Evolutionary conservation across 1,284 basidiomycete genomes (phyloP).

Genomic region (Rhodotorula sp.): DNA sequence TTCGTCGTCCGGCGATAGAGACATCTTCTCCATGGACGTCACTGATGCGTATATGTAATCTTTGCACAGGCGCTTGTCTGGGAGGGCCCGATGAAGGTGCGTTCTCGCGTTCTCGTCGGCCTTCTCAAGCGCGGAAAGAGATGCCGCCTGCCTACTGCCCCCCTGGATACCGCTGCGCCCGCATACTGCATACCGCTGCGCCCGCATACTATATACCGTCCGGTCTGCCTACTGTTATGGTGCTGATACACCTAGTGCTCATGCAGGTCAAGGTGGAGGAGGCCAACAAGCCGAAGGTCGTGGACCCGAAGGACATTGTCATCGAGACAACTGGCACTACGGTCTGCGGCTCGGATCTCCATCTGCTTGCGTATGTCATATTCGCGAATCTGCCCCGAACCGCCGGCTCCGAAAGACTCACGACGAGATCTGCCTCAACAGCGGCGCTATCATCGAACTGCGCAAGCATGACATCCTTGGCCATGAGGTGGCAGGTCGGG

Average conservation of each 20-base stretch:
- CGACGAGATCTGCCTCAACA: not conserved
- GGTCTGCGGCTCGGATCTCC: conserved; percentile 58
- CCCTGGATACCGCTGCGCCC: too few species aligned
- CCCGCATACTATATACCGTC: too few species aligned
- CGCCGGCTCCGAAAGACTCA: not conserved
- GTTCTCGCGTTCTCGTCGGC: not conserved
- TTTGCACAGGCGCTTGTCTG: conserved; percentile 58
- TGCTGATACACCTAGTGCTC: too few species aligned
- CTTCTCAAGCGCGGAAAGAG: not conserved
- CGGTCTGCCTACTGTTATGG: too few species aligned
- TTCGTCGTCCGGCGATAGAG: not conserved
- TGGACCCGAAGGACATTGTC: conserved; percentile 65
- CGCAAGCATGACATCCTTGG: conserved; percentile 68
- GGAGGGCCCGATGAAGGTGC: conserved; percentile 56
- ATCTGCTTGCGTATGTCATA: conserved; percentile 53
- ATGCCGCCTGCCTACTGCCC: not conserved
- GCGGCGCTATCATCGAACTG: conserved; percentile 63
- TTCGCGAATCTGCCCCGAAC: not conserved
- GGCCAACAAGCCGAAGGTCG: conserved; percentile 59
- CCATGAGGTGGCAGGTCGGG: conserved; percentile 61
- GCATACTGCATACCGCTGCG: too few species aligned
- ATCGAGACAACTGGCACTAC: conserved; percentile 61
- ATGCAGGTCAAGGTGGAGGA: conserved; percentile 51
- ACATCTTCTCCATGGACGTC: conserved; percentile 44
- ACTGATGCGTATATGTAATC: conserved; percentile 61